phyloP scores from a whole-genome alignment of 2,329 filamentous ascomycete genomes.

The Coccinonectria pachysandricola region DNA sequence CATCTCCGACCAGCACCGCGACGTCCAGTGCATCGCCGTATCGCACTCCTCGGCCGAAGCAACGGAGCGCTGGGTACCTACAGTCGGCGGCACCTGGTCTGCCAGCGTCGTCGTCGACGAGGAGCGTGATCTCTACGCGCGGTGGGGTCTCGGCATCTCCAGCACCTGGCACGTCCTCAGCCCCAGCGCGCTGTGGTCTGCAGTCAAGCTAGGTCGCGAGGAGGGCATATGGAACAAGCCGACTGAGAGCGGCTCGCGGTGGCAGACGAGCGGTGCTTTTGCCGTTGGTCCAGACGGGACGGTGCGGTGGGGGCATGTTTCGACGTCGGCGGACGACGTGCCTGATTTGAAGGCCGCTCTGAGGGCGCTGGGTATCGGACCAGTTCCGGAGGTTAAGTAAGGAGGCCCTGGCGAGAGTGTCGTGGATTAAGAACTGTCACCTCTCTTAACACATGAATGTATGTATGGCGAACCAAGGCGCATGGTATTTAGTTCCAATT shows the following conservation, averaged over 20 bases:
- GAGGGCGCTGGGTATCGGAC: conserved; percentile 14
- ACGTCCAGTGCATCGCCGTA: conserved; percentile 48
- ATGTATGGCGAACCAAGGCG: too few relatives aligned
- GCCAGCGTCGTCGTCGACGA: conserved; percentile 51
- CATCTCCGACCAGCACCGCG: conserved; percentile 37
- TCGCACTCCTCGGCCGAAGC: conserved; percentile 46
- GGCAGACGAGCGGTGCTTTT: conserved; percentile 60
- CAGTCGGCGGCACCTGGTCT: conserved; percentile 45
- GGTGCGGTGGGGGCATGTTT: conserved; percentile 22
- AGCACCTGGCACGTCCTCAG: conserved; percentile 53
- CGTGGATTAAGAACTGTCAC: too few relatives aligned
- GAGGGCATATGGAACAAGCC: conserved; percentile 58
- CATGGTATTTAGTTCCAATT: conserved; percentile 2
- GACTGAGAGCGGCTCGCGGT: conserved; percentile 55
- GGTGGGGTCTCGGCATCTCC: conserved; percentile 55
- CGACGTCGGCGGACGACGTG: conserved; percentile 21
- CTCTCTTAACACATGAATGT: too few relatives aligned
- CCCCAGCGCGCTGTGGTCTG: conserved; percentile 46
- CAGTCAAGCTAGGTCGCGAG: conserved; percentile 45
- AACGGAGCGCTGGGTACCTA: conserved; percentile 47
- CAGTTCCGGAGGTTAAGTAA: too few relatives aligned
- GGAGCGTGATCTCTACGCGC: conserved; percentile 47
- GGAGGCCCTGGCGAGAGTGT: too few relatives aligned
- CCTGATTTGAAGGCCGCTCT: conserved; percentile 21
- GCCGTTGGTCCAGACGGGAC: conserved; percentile 29